Evolutionary conservation across 495 filamentous ascomycete species (phyloP).

Genomic region (Copromyces sp.): DNA sequence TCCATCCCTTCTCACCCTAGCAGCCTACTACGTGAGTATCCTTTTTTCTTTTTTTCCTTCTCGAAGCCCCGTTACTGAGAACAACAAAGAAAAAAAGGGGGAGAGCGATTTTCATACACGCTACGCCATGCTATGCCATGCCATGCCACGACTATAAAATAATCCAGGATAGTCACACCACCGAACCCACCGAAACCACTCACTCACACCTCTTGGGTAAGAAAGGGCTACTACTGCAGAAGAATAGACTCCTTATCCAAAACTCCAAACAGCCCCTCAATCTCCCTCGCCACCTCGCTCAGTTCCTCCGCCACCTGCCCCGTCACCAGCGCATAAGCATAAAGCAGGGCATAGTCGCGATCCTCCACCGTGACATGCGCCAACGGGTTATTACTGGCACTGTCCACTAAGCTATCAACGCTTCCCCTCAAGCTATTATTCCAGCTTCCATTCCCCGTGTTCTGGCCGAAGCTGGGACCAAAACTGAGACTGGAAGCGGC

Average conservation of each 20-base stretch:
- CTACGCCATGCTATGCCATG: no score
- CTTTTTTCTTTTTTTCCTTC: no score
- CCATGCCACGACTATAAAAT: no score
- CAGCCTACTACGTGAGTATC: no score
- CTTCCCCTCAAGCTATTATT: background rate
- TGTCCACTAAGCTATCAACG: conserved; percentile 1
- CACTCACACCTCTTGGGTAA: no score
- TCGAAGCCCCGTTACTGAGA: no score
- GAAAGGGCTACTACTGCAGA: conserved; percentile 32
- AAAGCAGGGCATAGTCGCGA: conserved; percentile 44
- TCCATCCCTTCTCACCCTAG: no score
- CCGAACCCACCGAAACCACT: no score
- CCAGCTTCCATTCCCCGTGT: background rate
- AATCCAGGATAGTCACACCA: no score
- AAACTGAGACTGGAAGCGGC: background rate
- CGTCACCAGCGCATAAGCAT: conserved; percentile 53
- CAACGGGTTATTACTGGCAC: background rate
- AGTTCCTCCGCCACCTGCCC: conserved; percentile 63
- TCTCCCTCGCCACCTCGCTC: conserved; percentile 53
- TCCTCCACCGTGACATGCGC: conserved; percentile 31
- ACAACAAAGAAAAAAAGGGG: no score
- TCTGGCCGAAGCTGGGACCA: conserved; percentile 10
- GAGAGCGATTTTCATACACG: no score
- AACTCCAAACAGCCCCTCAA: conserved; percentile 65
- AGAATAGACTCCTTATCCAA: conserved; percentile 64